phyloP scores from a whole-genome alignment of 495 filamentous ascomycete species.

The Lepidopterella palustris region DNA sequence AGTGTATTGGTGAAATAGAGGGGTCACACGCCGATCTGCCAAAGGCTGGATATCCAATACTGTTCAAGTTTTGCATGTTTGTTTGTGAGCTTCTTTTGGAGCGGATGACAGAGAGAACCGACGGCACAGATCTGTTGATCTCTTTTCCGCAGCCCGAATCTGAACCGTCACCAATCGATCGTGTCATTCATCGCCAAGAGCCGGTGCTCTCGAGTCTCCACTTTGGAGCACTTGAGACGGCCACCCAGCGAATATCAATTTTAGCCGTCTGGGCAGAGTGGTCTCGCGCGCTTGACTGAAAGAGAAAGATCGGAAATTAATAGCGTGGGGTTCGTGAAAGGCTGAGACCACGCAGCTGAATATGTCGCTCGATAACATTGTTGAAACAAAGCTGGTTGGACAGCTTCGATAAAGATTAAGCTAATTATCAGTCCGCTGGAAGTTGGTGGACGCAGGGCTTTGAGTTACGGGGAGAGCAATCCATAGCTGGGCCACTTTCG shows the following conservation, averaged over 20 bases:
- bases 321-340: slow-evolving; percentile 1
- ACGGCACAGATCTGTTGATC: neutral
- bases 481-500: neutral
- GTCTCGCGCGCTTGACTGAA: neutral
- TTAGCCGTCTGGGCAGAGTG: neutral
- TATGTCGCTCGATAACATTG: neutral
- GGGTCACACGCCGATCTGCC: neutral
- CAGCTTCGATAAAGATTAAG: neutral
- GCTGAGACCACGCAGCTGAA: neutral
- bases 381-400: neutral
- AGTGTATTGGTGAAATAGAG: neutral
- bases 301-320: neutral
- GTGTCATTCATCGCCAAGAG: neutral
- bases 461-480: neutral
- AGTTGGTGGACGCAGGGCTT: neutral
- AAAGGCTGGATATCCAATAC: neutral
- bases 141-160: neutral
- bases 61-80: too few relatives aligned
- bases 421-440: neutral
- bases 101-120: neutral
- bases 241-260: neutral
- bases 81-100: neutral
- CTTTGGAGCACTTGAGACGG: neutral
- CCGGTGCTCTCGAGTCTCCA: neutral
- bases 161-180: neutral